Percentiles rank a stretch among this genome's conserved stretches.
Conservation (phyloP, 23 red algal species). For the Gracilaria vermiculophylla region DNA sequence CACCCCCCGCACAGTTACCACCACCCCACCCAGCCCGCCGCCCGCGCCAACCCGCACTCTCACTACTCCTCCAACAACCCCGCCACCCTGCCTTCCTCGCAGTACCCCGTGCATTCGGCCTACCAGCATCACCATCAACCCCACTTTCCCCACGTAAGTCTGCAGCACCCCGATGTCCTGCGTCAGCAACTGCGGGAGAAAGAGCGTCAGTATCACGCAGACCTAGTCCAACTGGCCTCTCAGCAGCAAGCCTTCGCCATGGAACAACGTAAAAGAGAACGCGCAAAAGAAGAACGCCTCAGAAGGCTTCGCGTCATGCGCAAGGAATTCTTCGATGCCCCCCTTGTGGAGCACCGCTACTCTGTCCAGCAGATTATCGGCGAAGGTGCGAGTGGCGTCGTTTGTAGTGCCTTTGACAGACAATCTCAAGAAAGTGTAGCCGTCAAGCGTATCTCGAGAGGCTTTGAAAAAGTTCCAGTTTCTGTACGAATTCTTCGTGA, state of each 20-base stretch:
- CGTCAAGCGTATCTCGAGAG: conserved; percentile 80
- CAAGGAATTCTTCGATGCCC: conserved; percentile 75
- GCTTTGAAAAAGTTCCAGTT: conserved; percentile 82
- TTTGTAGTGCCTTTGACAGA: conserved; percentile 77
- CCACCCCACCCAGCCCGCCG: neutral
- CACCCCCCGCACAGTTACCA: conserved; percentile 21
- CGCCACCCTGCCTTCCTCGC: neutral
- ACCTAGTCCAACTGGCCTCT: conserved; percentile 2
- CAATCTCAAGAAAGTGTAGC: conserved; percentile 76
- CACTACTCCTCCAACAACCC: neutral
- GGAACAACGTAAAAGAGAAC: conserved; percentile 9
- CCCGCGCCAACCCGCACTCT: neutral
- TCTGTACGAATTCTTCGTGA: conserved; percentile 80
- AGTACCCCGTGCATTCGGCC: neutral
- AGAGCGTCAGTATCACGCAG: conserved; percentile 21
- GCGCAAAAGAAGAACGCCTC: conserved; percentile 44
- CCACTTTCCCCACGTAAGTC: neutral
- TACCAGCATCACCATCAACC: neutral
- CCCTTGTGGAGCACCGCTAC: conserved; percentile 70
- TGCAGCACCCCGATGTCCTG: neutral
- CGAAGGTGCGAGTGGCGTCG: conserved; percentile 87
- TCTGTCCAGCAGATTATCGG: conserved; percentile 76
- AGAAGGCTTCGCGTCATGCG: conserved; percentile 56
- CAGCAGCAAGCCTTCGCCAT: neutral
- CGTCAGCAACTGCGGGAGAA: neutral